phyloP scores from a whole-genome alignment of 2,329 filamentous ascomycete genomes.

The Pestalotiopsis sp. region DNA sequence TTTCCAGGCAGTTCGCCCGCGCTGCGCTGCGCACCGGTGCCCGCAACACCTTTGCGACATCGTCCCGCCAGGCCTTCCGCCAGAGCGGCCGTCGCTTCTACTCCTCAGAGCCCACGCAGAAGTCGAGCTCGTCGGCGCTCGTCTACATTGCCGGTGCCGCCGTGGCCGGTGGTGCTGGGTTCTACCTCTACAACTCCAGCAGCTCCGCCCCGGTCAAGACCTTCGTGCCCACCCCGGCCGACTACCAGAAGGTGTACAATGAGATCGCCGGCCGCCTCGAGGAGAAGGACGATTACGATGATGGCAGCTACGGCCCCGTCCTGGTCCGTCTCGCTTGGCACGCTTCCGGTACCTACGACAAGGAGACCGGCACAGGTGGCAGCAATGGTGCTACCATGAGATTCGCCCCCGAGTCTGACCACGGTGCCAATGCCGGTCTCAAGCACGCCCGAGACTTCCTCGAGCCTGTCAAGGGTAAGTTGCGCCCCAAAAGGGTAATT shows the following conservation, averaged over 20 bases:
- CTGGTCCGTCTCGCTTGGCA: constrained; percentile 93
- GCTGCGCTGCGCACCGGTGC: constrained; percentile 60
- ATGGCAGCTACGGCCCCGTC: constrained; percentile 93
- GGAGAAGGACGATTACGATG: constrained; percentile 93
- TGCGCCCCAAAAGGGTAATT: neutral
- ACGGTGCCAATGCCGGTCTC: constrained; percentile 93
- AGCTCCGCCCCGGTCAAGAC: constrained; percentile 52
- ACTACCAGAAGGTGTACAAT: constrained; percentile 96
- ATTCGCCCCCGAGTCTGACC: constrained; percentile 83
- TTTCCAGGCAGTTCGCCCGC: constrained; percentile 55
- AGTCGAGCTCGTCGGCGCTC: constrained; percentile 47
- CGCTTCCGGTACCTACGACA: constrained; percentile 88
- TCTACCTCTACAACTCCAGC: constrained; percentile 64
- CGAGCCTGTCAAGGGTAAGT: constrained; percentile 80
- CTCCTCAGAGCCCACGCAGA: constrained; percentile 66
- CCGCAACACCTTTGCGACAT: constrained; percentile 60
- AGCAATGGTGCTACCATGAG: constrained; percentile 98
- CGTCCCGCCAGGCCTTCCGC: constrained; percentile 70
- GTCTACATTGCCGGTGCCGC: constrained; percentile 62
- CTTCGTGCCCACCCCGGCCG: constrained; percentile 76
- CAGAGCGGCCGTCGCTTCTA: constrained; percentile 78
- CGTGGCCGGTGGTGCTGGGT: constrained; percentile 64
- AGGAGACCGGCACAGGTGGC: constrained; percentile 83
- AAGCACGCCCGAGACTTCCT: constrained; percentile 88
- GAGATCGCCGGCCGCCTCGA: constrained; percentile 78